These are phyloP conservation scores for Pichia ethanolica DNA, from an alignment of 805 yeast genomes.

Conservation along the genomic window DNA sequence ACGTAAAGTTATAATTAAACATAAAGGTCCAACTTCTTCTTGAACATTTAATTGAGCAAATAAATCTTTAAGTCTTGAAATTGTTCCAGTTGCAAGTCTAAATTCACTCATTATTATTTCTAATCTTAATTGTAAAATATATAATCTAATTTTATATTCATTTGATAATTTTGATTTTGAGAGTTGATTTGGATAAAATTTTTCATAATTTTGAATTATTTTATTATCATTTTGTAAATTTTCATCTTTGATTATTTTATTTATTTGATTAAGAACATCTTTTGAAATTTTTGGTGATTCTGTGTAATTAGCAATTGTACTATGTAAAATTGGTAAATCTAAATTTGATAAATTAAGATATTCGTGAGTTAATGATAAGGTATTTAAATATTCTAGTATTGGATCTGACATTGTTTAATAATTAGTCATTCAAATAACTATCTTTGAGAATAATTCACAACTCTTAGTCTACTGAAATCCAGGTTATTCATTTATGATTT, in stretches of 20 bases:
- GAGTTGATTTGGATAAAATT: too few relatives aligned
- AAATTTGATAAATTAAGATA: not conserved
- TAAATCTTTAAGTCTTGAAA: conserved; percentile 10
- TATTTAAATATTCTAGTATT: not conserved
- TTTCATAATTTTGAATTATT: not conserved
- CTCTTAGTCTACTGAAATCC: too few relatives aligned
- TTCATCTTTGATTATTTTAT: not conserved
- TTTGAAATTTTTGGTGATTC: not conserved
- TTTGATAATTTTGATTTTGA: too few relatives aligned
- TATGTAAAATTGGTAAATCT: conserved; percentile 2
- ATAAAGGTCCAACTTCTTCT: conserved; percentile 5
- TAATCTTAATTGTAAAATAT: conserved; percentile 9
- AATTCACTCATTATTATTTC: conserved; percentile 11
- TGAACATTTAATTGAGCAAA: conserved; percentile 4
- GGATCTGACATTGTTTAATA: not conserved
- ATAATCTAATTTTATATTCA: conserved; percentile 1
- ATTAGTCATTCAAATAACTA: too few relatives aligned
- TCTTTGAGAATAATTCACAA: too few relatives aligned
- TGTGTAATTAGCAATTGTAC: not conserved
- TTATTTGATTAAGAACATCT: not conserved
- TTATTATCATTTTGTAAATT: not conserved
- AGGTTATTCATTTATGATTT: too few relatives aligned
- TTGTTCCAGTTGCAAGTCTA: conserved; percentile 6
- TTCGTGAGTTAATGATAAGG: conserved; percentile 1
- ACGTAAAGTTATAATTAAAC: not conserved